Conservation (phyloP, 2,329 filamentous ascomycete genomes). For the Paraphoma sp. region DNA sequence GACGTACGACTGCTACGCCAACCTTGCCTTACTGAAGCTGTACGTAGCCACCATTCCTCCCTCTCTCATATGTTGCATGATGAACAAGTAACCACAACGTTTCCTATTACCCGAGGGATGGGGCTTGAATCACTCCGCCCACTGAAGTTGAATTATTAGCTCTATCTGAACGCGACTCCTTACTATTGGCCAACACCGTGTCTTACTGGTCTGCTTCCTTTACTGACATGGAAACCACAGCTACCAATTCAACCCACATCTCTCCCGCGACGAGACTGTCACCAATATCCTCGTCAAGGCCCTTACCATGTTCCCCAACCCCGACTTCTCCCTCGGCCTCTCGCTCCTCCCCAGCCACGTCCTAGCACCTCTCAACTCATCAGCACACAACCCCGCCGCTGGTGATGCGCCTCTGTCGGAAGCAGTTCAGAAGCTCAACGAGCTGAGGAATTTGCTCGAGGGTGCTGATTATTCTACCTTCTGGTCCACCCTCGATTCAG, state of each 20-base stretch:
- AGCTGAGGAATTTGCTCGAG: constrained; percentile 85
- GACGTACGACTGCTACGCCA: constrained; percentile 95
- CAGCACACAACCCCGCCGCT: constrained; percentile 57
- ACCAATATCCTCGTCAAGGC: constrained; percentile 99
- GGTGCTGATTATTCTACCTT: constrained; percentile 89
- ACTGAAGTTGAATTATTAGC: constrained; percentile 76
- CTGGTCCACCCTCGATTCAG: constrained; percentile 90
- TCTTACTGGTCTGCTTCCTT: not conserved
- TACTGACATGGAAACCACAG: constrained; percentile 56
- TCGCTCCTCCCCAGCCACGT: constrained; percentile 90
- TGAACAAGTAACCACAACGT: constrained; percentile 80
- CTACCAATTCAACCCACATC: constrained; percentile 99
- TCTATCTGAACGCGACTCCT: constrained; percentile 68
- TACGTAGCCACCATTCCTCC: constrained; percentile 62
- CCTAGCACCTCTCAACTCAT: constrained; percentile 65
- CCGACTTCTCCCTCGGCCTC: constrained; percentile 92
- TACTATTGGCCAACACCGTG: constrained; percentile 3
- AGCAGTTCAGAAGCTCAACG: constrained; percentile 85
- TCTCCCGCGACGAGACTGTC: constrained; percentile 93
- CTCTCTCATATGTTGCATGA: constrained; percentile 59
- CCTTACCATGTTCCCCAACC: constrained; percentile 93
- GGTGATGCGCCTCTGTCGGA: constrained; percentile 78
- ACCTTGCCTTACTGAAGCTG: constrained; percentile 95
- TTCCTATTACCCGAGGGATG: constrained; percentile 96
- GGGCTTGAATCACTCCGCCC: constrained; percentile 63